These are phyloP conservation scores for Apiospora pterosperma DNA, from an alignment of 2,329 filamentous ascomycete genomes.

Conservation along the genomic window DNA sequence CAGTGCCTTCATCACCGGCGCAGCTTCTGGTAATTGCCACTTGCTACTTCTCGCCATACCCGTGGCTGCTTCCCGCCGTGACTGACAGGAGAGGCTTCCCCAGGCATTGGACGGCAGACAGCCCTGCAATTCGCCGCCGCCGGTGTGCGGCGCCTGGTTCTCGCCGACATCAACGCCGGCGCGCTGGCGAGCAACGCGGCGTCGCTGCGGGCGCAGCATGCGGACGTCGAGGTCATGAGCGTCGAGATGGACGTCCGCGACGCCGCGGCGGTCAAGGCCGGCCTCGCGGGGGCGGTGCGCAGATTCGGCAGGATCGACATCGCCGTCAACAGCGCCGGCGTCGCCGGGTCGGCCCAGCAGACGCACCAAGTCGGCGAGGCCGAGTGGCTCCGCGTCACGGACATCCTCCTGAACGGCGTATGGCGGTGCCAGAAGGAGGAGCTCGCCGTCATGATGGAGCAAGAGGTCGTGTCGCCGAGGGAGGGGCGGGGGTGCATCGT, in stretches of 20 bases:
- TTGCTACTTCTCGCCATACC: neutral
- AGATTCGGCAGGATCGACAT: conserved; percentile 52
- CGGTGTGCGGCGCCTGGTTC: conserved; percentile 42
- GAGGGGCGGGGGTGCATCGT: conserved; percentile 48
- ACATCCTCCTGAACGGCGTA: conserved; percentile 53
- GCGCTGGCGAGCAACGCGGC: conserved; percentile 27
- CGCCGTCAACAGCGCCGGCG: conserved; percentile 54
- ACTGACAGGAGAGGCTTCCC: conserved; percentile 8
- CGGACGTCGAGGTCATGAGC: conserved; percentile 35
- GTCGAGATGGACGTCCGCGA: conserved; percentile 44
- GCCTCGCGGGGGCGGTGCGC: conserved; percentile 36
- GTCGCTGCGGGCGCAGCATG: conserved; percentile 32
- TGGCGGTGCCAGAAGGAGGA: conserved; percentile 55
- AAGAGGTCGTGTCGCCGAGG: conserved; percentile 39
- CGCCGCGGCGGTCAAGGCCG: conserved; percentile 37
- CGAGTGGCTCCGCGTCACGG: conserved; percentile 48
- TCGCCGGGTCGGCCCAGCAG: conserved; percentile 35
- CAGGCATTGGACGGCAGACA: conserved; percentile 46
- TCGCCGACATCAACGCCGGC: conserved; percentile 41
- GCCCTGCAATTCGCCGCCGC: conserved; percentile 44
- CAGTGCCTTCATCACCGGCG: conserved; percentile 46
- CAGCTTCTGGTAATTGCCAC: conserved; percentile 36
- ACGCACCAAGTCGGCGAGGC: conserved; percentile 44
- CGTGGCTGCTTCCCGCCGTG: neutral
- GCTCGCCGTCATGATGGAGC: conserved; percentile 46